These are phyloP conservation scores for Trichoderma pleuroti DNA, from an alignment of 2,329 filamentous ascomycete species.

Conservation along the genomic window DNA sequence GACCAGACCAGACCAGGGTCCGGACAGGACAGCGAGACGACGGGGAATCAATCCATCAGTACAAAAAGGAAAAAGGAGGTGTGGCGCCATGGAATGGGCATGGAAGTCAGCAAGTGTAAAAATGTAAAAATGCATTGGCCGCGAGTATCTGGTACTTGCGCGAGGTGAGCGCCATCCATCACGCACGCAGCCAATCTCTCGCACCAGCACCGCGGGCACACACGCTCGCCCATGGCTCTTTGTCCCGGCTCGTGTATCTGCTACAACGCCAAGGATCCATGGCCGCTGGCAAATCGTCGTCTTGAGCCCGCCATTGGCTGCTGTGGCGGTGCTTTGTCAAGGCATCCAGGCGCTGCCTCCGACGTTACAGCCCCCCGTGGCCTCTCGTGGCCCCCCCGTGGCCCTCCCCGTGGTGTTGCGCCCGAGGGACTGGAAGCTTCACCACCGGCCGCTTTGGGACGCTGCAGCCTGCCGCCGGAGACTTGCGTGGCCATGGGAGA, in stretches of 20 bases:
- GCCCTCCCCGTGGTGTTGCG: background rate
- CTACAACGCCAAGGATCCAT: slow-evolving; percentile 18
- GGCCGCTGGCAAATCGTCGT: background rate
- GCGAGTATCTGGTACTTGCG: background rate
- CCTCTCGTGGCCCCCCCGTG: background rate
- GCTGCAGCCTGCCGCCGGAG: slow-evolving; percentile 18
- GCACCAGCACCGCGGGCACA: background rate
- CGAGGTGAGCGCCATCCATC: background rate
- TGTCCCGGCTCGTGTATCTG: slow-evolving; percentile 14
- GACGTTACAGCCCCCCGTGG: background rate
- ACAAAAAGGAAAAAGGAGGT: slow-evolving; percentile 10
- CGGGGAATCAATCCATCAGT: background rate
- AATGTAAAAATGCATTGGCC: background rate
- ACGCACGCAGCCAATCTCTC: background rate
- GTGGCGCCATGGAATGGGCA: slow-evolving; percentile 8
- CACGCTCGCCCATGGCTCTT: background rate
- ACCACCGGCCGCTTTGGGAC: slow-evolving; percentile 4
- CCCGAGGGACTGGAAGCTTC: background rate
- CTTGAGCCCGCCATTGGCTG: slow-evolving; percentile 18
- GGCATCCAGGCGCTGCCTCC: slow-evolving; percentile 19
- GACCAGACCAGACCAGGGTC: background rate
- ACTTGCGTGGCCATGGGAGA: slow-evolving; percentile 12
- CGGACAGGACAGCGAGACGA: background rate
- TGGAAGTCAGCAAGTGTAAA: background rate
- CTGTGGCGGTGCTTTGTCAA: slow-evolving; percentile 18